Base-by-base conservation (phyloP, 352 stramenopile species). In the Globisporangium camurandrum region DNA sequence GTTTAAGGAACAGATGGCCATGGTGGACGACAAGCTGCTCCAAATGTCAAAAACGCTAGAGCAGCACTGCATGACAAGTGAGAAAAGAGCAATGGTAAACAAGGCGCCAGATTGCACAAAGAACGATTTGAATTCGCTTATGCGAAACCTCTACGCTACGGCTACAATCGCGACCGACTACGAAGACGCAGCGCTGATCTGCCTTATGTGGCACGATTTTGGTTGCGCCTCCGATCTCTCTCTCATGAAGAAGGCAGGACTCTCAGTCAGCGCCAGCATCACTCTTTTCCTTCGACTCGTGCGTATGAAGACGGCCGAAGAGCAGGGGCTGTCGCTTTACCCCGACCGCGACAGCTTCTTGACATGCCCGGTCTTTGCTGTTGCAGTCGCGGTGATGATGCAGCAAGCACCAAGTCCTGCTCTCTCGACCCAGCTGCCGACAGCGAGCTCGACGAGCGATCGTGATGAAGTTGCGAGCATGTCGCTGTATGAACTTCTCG, bases 161-260 rank as follows among this genome's bases (percentile, higher is more conserved):
- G 57, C 55, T 5, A 36, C n/a, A 2, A 46, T 1, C 9, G 14
- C 24, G 38, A 42, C 2, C 22, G 65, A 73, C 50, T 71, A 69
- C 48, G 51, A 73, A 38, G 56, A 75, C 38, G 46, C 57, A 10
- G 59, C 57, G 1, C 38, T 73, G 2, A 20, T 69, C 2, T 61
- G 57, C 3, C 20, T 79, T 1, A 30, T 71, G 54, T 69, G 55
- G 59, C 65, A 67, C 45, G 45, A 67, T 7, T 74, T 75, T n/a
- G 62, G 65, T 0, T 54, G 59, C 2, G 63, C 62, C 0, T 72
- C 57, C 0, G 51, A 71, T 16, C 31, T 68, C 1, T 42, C 51
- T 1, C 48, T 64, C 9, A 14, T 75, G 0, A 48, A n/a, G 1
- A 71, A 69, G n/a, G 49, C 62, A 17, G 54, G 62, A 6, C 30